These are phyloP conservation scores for Zizania palustris DNA, from an alignment of 202 grass and related monocot species.

Conservation along the genomic window DNA sequence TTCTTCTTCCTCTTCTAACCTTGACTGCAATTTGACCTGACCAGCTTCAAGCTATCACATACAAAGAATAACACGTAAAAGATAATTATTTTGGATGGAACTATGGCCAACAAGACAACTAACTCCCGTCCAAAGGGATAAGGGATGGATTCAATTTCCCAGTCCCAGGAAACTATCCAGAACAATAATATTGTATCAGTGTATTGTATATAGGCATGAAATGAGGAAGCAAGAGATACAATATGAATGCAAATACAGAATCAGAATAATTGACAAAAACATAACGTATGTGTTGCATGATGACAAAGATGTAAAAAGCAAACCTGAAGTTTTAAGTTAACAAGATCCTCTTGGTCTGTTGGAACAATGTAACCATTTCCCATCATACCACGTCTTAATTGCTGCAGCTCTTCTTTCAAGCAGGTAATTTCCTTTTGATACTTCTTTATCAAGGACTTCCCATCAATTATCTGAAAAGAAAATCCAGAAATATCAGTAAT, in stretches of 20 bases:
- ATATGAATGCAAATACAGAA: too few species aligned
- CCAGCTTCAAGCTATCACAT: conserved; percentile 83
- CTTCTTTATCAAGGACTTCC: conserved; percentile 99
- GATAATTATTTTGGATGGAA: conserved; percentile 16
- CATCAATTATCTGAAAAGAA: conserved; percentile 86
- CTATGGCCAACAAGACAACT: not conserved
- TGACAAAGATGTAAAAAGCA: conserved; percentile 40
- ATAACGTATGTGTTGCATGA: conserved; percentile 3
- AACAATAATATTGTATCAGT: not conserved
- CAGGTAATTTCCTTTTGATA: conserved; percentile 94
- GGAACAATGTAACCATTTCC: conserved; percentile 65
- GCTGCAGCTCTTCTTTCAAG: conserved; percentile 96
- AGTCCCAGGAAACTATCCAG: conserved; percentile 1
- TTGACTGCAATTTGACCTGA: conserved; percentile 96
- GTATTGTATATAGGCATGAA: not conserved
- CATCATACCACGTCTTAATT: conserved; percentile 86
- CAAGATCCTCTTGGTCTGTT: conserved; percentile 89
- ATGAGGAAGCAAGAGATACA: not conserved
- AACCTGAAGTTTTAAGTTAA: conserved; percentile 96
- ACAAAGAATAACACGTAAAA: conserved; percentile 36
- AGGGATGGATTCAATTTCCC: conserved; percentile 4
- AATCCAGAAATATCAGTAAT: conserved; percentile 24
- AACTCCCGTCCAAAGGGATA: conserved; percentile 14
- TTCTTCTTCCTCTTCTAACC: conserved; percentile 98
- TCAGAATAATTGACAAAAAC: not conserved